Evolutionary conservation across 345 rosid species (phyloP), one percentile per base, ranked within the genome.

Genomic region (Eucalyptus marginata): DNA sequence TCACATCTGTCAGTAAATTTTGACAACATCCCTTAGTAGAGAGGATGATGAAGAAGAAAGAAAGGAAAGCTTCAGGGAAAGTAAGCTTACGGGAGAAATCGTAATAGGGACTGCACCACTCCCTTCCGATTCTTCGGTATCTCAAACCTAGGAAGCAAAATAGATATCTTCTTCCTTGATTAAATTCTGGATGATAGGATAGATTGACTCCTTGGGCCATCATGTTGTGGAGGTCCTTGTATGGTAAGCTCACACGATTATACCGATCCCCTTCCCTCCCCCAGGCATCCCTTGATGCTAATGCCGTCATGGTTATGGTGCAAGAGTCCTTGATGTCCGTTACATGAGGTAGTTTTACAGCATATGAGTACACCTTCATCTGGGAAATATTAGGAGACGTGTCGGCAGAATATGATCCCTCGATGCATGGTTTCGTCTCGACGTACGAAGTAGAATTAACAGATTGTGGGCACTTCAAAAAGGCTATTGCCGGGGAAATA

Each of bases 161-260:
- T 15, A 0, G 7, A 50, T 5, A 50, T 2, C 0, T 50, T 2
- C 0, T 50, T 50, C 18, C 40, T 36, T 36, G 40, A 36, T 36
- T 2, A 49, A 0, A 14, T 14, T 50, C 7, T 14, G 17, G 0
- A 2, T 0, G 0, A 49, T 0, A 50, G 52, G 0, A 7, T n/a
- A 29, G 36, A 13, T 14, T 13, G 10, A n/a, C 1, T n/a, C 79
- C 40, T 17, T 66, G 1, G 11, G 40, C 40, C 40, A 66, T n/a
- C 79, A 7, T 15, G 40, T 66, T 66, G 79, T 31, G 79, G 79
- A 31, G 11, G 79, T 31, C 79, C 79, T 31, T 31, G 71, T 64
- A 64, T 16, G 22, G 6, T 66, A 0, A 66, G 79, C 12, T 15
- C 79, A 8, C 79, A 31, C 6, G 43, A 66, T 31, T 7, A 66